Evolutionary conservation across 495 filamentous ascomycete genomes (phyloP).

Genomic region (Lophiotrema nucula): DNA sequence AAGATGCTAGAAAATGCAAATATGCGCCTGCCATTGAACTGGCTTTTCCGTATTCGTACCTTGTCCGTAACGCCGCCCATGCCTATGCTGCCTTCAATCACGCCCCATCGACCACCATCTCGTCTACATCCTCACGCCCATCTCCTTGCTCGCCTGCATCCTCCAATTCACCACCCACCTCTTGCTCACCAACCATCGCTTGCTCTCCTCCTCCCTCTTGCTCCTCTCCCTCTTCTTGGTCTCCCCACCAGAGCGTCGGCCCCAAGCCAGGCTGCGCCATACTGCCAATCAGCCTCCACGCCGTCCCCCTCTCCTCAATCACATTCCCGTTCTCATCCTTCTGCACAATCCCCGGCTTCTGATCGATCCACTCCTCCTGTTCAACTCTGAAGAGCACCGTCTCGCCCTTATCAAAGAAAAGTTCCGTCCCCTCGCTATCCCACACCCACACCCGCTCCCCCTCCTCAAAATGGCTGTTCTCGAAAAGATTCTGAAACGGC

Average conservation of each 20-base stretch:
- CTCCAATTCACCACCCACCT: not conserved
- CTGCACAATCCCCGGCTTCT: constrained; percentile 64
- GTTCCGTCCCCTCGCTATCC: constrained; percentile 63
- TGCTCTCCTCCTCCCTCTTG: not conserved
- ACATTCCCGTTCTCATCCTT: constrained; percentile 43
- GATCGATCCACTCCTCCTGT: constrained; percentile 83
- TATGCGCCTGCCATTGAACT: no score
- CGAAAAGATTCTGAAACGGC: constrained; percentile 63
- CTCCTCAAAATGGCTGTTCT: constrained; percentile 68
- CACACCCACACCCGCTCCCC: constrained; percentile 78
- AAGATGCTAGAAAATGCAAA: no score
- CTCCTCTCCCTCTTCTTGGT: constrained; percentile 8
- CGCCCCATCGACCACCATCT: not conserved
- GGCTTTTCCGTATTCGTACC: no score
- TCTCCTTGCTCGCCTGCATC: not conserved
- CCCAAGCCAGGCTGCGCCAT: constrained; percentile 31
- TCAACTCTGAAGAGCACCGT: constrained; percentile 80
- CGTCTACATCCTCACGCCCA: not conserved
- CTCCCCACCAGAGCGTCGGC: constrained; percentile 33
- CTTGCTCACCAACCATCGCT: not conserved
- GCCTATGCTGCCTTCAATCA: not conserved
- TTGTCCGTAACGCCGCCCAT: no score
- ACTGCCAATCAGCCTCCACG: constrained; percentile 60
- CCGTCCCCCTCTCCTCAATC: constrained; percentile 52
- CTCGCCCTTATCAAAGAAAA: constrained; percentile 87